Evolutionary conservation across 805 yeast genomes (phyloP).

Genomic region (Candida anglica): DNA sequence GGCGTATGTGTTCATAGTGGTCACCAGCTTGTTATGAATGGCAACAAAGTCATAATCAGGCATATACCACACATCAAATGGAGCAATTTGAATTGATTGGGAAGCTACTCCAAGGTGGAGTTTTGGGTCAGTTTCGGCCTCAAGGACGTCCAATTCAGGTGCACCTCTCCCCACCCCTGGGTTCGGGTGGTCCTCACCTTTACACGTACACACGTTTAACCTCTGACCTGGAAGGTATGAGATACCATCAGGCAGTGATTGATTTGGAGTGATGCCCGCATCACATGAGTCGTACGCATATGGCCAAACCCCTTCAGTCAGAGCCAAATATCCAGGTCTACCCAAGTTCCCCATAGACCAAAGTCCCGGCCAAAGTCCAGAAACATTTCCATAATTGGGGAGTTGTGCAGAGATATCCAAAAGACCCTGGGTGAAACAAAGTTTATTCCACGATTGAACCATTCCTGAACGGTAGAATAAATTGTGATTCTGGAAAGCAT

Average conservation of each 20-base stretch:
- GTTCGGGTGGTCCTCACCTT: constrained; percentile 34
- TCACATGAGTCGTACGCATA: constrained; percentile 35
- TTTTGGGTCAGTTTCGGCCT: constrained; percentile 56
- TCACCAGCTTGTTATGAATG: constrained; percentile 21
- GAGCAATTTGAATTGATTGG: constrained; percentile 42
- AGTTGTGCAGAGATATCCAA: constrained; percentile 25
- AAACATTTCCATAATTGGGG: constrained; percentile 27
- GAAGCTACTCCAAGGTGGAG: constrained; percentile 62
- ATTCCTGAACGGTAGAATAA: constrained; percentile 30
- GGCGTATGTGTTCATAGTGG: constrained; percentile 33
- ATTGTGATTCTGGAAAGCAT: constrained; percentile 27
- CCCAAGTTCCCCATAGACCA: constrained; percentile 38
- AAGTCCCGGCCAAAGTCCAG: constrained; percentile 37
- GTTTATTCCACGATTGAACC: constrained; percentile 33
- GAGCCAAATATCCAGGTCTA: constrained; percentile 32
- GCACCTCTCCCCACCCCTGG: constrained; percentile 36
- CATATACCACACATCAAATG: constrained; percentile 40
- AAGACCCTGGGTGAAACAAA: constrained; percentile 30
- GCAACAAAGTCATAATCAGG: constrained; percentile 35
- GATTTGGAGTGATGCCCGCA: constrained; percentile 34
- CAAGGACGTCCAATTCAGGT: constrained; percentile 24
- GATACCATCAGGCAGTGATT: constrained; percentile 36
- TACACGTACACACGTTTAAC: constrained; percentile 28
- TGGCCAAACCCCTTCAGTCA: constrained; percentile 39
- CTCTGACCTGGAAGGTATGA: constrained; percentile 36